A percentile compares a stretch with the other conserved stretches of the same genome.
Evolutionary conservation across 2,329 filamentous ascomycete species (phyloP).

Genomic region (Colletotrichum tropicicola): DNA sequence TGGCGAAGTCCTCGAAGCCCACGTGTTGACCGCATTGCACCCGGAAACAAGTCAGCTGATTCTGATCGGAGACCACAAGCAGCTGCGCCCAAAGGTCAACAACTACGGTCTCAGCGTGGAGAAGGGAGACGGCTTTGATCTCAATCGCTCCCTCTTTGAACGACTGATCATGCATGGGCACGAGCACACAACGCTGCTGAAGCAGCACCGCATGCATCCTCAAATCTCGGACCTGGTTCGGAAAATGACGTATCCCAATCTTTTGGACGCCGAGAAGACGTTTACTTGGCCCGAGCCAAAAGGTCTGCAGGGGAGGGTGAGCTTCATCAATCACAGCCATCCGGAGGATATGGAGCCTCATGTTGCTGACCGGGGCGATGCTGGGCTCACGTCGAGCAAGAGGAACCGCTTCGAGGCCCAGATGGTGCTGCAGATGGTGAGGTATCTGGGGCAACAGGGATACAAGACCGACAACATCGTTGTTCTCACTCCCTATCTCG

Average conservation of each 20-base stretch:
- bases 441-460: constrained; percentile 76
- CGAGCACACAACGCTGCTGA: constrained; percentile 60
- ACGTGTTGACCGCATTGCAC: constrained; percentile 69
- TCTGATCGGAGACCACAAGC: constrained; percentile 78
- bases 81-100: constrained; percentile 73
- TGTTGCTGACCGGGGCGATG: constrained; percentile 60
- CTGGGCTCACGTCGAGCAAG: constrained; percentile 60
- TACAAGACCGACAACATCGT: constrained; percentile 73
- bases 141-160: constrained; percentile 76
- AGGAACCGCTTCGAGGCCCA: constrained; percentile 71
- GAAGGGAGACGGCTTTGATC: constrained; percentile 70
- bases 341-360: constrained; percentile 56
- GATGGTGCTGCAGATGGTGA: constrained; percentile 72
- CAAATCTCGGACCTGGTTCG: constrained; percentile 70
- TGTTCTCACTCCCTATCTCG: constrained; percentile 77
- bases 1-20: constrained; percentile 76
- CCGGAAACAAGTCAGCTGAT: constrained; percentile 68
- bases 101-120: constrained; percentile 70
- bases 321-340: constrained; percentile 72
- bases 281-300: constrained; percentile 53
- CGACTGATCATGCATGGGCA: constrained; percentile 66
- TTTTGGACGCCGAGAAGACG: constrained; percentile 65
- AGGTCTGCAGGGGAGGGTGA: constrained; percentile 67
- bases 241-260: constrained; percentile 67
- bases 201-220: constrained; percentile 75